Percentiles rank a stretch among this genome's conserved stretches.
Evolutionary conservation across 257 asterid genomes (phyloP).

Genomic region (Coffea eugenioides): DNA sequence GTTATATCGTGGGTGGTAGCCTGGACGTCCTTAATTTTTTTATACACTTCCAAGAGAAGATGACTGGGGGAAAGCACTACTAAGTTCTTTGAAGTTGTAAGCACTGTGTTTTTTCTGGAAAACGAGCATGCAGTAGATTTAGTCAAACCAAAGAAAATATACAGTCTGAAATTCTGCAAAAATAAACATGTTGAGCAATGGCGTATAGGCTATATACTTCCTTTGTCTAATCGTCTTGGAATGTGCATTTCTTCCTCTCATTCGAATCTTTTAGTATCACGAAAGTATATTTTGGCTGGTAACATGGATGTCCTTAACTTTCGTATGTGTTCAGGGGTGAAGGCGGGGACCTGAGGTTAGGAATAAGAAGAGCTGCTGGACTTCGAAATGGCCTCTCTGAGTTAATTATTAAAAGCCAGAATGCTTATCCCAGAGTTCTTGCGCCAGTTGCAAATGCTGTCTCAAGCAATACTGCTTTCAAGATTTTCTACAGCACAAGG

Average conservation of each 20-base stretch:
- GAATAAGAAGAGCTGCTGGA: conserved; percentile 92
- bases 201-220: neutral
- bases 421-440: conserved; percentile 64
- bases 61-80: neutral
- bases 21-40: too few relatives aligned
- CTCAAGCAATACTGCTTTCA: conserved; percentile 49
- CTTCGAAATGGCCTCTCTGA: conserved; percentile 89
- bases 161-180: neutral
- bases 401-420: conserved; percentile 70
- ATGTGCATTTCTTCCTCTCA: neutral
- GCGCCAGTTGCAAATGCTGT: conserved; percentile 72
- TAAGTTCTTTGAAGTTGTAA: neutral
- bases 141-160: neutral
- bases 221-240: neutral
- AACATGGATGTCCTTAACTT: neutral
- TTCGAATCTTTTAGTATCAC: neutral
- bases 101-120: neutral
- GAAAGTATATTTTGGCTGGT: neutral
- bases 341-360: conserved; percentile 77
- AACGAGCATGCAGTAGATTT: neutral
- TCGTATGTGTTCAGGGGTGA: conserved; percentile 60
- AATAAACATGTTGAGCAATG: neutral
- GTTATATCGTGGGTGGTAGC: too few relatives aligned
- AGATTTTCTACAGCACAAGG: conserved; percentile 88
- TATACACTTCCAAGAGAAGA: neutral